Evolutionary conservation across 169 alveolate genomes (phyloP), one percentile per base, ranked within the genome.

Genomic region (Neospora caninum): DNA sequence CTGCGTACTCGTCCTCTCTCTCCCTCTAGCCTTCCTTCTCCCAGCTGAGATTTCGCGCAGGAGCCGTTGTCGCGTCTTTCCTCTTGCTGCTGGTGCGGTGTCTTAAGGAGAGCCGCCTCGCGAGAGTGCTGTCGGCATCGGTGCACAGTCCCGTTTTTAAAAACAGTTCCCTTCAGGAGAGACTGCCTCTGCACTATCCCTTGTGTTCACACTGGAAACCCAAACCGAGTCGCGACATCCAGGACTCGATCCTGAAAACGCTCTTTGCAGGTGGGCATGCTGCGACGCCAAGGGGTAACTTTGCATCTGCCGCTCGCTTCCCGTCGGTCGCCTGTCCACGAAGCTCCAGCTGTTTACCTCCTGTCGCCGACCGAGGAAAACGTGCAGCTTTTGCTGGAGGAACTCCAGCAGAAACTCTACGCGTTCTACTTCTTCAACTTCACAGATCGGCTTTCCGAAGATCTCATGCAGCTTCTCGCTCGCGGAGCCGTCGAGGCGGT

Each of bases 221-320:
- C n/a, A 58, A 58, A 18, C 73, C 18, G n/a, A 9, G 31, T 9
- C 91, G n/a, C 64, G 36, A 31, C 64, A 22, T 13, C 91, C 31
- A 80, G 89, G 18, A 83, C 91, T 13, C 58, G 58, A 13, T 49
- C 13, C 13, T 49, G 4, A 7, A 4, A 13, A 49, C n/a, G 38
- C 27, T 25, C 58, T 31, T 67, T 69, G n/a, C 94, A 94, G 93
- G 42, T 94, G 10, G 96, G 97, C 20, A 87, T 93, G 88, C 93
- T 96, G 91, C 92, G 97, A 2, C 96, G 88, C 49, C 97, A 96
- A 86, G 97, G 96, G 41, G 96, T 96, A 70, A 94, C 97, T 87
- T 88, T 96, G 73, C 96, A 92, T 82, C 94, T 96, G 58, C 93
- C 94, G 67, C 93, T 96, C 54, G 43, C 86, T 38, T 41, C 96